phyloP scores from a whole-genome alignment of 108 stramenopile genomes.

The Nitzschia putrida region DNA sequence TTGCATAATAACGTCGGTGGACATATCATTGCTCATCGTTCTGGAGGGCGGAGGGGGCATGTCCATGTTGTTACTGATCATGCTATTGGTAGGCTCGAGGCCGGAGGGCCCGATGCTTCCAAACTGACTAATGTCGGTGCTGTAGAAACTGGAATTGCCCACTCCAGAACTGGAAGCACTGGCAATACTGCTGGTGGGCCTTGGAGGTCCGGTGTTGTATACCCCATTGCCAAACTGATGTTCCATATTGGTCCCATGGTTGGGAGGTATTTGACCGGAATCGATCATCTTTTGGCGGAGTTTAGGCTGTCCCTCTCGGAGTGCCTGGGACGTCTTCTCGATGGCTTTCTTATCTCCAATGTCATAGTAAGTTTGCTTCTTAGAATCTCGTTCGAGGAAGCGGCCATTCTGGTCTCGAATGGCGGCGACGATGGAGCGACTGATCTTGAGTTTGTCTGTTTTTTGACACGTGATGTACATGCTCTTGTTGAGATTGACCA shows the following conservation, averaged over 20 bases:
- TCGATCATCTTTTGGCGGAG: constrained; percentile 66
- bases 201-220: constrained; percentile 16
- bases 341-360: constrained; percentile 77
- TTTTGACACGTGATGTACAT: constrained; percentile 59
- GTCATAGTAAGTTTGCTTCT: constrained; percentile 54
- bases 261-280: constrained; percentile 36
- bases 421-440: constrained; percentile 72
- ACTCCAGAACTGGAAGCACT: not conserved
- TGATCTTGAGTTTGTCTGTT: constrained; percentile 73
- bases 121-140: constrained; percentile 5
- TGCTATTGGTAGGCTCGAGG: constrained; percentile 7
- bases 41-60: constrained; percentile 29
- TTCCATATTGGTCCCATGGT: constrained; percentile 3
- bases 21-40: constrained; percentile 19
- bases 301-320: constrained; percentile 82
- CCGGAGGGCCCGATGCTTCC: constrained; percentile 8
- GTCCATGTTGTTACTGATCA: constrained; percentile 18
- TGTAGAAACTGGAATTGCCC: constrained; percentile 2
- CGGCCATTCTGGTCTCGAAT: constrained; percentile 78
- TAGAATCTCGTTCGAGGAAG: constrained; percentile 70
- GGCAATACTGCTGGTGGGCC: constrained; percentile 1
- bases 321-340: constrained; percentile 79
- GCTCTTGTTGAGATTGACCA: constrained; percentile 58
- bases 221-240: constrained; percentile 32
- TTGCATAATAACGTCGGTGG: constrained; percentile 14